These are phyloP conservation scores for Gossypium schwendimanii DNA, from an alignment of 441 rosid genomes.

Conservation along the genomic window DNA sequence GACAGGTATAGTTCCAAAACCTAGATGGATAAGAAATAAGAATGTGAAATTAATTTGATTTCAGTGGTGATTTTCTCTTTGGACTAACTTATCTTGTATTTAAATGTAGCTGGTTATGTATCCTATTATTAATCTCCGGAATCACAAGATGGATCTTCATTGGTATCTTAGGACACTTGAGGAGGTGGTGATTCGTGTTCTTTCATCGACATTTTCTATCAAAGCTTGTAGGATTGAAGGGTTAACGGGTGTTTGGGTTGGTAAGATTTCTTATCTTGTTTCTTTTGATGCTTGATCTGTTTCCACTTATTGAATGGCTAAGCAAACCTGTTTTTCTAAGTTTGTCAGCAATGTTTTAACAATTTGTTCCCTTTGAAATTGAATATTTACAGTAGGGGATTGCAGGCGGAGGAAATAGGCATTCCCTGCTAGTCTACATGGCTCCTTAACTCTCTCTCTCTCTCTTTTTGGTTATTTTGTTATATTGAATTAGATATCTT, in stretches of 20 bases:
- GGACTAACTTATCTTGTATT: constrained; percentile 21
- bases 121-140: constrained; percentile 73
- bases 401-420: background rate
- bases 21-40: background rate
- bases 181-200: constrained; percentile 72
- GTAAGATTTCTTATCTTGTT: constrained; percentile 30
- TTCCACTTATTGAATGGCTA: background rate
- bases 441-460: background rate
- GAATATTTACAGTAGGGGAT: background rate
- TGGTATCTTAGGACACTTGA: constrained; percentile 88
- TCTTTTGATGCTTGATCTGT: background rate
- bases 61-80: background rate
- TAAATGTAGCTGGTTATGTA: constrained; percentile 69
- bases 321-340: background rate
- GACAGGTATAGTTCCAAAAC: constrained; percentile 46
- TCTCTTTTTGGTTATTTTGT: background rate
- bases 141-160: constrained; percentile 92
- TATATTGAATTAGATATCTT: background rate
- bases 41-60: background rate
- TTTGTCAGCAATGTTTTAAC: background rate
- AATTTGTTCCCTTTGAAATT: background rate
- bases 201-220: constrained; percentile 55
- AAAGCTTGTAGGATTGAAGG: constrained; percentile 66
- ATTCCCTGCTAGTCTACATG: background rate
- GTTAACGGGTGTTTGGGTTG: constrained; percentile 84